Evolutionary conservation across 805 yeast species (phyloP).

Genomic region (Yarrowia deformans): DNA sequence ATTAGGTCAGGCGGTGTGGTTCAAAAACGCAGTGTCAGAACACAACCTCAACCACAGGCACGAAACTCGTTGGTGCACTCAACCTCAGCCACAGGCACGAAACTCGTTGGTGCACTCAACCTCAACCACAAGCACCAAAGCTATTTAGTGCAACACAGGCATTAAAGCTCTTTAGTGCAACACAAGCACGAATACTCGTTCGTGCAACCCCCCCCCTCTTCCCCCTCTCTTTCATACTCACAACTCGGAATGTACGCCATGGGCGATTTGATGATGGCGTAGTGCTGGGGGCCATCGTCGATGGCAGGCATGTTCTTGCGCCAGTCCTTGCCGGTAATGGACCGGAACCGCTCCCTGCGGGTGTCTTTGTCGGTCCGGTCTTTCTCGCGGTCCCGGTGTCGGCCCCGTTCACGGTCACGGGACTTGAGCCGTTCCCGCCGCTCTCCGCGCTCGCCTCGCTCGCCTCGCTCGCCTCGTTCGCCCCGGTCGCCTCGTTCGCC

Average conservation of each 20-base stretch:
- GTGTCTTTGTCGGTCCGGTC: slow-evolving; percentile 7
- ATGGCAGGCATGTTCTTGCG: slow-evolving; percentile 5
- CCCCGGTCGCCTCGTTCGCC: background rate
- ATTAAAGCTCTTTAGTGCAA: too few species aligned
- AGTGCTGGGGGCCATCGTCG: slow-evolving; percentile 18
- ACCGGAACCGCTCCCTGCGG: slow-evolving; percentile 23
- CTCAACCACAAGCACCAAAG: too few species aligned
- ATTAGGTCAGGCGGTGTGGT: too few species aligned
- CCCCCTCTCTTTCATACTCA: background rate
- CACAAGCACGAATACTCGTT: too few species aligned
- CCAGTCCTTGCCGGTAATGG: slow-evolving; percentile 30
- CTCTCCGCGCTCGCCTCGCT: background rate
- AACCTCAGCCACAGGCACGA: too few species aligned
- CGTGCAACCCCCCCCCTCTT: too few species aligned
- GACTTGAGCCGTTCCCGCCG: slow-evolving; percentile 21
- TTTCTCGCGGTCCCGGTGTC: slow-evolving; percentile 12
- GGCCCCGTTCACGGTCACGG: background rate
- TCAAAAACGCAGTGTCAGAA: too few species aligned
- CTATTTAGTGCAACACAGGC: too few species aligned
- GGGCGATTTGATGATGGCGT: slow-evolving; percentile 16
- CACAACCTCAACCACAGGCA: too few species aligned
- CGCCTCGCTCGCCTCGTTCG: background rate
- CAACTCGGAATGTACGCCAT: slow-evolving; percentile 35
- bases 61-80: too few species aligned
- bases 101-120: too few species aligned